Base-by-base conservation (phyloP, 257 asterid genomes). In the Capsicum chinense region DNA sequence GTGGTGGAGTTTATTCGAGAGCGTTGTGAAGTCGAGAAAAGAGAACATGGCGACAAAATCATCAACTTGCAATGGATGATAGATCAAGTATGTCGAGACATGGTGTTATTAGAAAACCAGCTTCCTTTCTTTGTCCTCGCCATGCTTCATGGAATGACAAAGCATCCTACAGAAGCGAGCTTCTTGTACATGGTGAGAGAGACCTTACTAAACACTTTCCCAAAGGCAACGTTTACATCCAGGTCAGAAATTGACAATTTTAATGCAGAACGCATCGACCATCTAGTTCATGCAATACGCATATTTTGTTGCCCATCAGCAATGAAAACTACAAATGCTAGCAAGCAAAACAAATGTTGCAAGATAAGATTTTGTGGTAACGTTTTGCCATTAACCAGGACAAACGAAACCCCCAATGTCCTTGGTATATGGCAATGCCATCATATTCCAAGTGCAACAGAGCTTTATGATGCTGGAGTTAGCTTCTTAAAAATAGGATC, bases 381-480 rank as follows among this genome's bases (percentile, higher is more conserved):
- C 15, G 33, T 21, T 11, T 17, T 9, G 0, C 35, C 15, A 48
- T n/a, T 74, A 6, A 74, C 59, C 57, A 56, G 42, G 44, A 14
- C 35, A n/a, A 74, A n/a, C 10, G 37, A 74, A 50, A 48, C 16
- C 3, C 59, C 60, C 3, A 0, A 21, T 8, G 81, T 44, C 17
- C 81, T 50, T 7, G 59, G 35, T 19, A 11, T 56, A 76, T n/a
- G 69, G 67, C 16, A 54, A 7, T 79, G 57, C 37, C 9, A 17
- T 17, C 33, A 76, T 6, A 78, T 83, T 50, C 86, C 59, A 39
- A 76, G 78, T 44, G 84, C 60, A 50, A 86, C n/a, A 44, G 84
- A 86, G 54, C 86, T 86, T 16, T 80, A 79, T 79, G 86, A 83
- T 9, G 80, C 82, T 57, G 88, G 86, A 57, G 70, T 83, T 19